These are phyloP conservation scores for Fusarium denticulatum DNA, from an alignment of 2,329 filamentous ascomycete species.

Conservation along the genomic window DNA sequence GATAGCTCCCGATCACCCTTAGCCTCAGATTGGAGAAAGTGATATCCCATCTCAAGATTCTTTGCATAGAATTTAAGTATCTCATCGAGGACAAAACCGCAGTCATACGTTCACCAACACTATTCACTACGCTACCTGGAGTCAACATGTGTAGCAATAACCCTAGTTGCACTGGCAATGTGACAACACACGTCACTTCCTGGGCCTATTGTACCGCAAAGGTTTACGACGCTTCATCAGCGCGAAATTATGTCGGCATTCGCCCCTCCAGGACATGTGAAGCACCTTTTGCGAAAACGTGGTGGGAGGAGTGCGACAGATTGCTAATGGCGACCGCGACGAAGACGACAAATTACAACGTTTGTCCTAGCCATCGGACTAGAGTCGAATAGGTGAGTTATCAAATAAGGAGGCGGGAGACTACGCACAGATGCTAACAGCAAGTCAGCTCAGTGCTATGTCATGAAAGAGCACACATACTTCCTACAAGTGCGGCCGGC, in stretches of 20 bases:
- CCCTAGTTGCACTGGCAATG: background rate
- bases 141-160: background rate
- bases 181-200: background rate
- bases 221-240: background rate
- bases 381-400: background rate
- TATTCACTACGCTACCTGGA: background rate
- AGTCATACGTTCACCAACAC: background rate
- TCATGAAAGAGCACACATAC: background rate
- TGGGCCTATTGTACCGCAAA: background rate
- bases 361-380: background rate
- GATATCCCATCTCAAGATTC: background rate
- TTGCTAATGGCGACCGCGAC: background rate
- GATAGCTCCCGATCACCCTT: background rate
- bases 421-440: background rate
- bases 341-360: background rate
- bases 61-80: background rate
- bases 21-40: no score
- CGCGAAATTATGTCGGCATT: background rate
- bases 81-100: background rate
- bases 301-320: background rate
- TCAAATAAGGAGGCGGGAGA: rapidly evolving
- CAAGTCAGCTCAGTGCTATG: rapidly evolving
- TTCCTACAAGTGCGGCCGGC: background rate
- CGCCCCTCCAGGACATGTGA: background rate
- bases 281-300: rapidly evolving